Evolutionary conservation across 2,329 filamentous ascomycete genomes (phyloP).

Genomic region (Stachybotrys chartarum): DNA sequence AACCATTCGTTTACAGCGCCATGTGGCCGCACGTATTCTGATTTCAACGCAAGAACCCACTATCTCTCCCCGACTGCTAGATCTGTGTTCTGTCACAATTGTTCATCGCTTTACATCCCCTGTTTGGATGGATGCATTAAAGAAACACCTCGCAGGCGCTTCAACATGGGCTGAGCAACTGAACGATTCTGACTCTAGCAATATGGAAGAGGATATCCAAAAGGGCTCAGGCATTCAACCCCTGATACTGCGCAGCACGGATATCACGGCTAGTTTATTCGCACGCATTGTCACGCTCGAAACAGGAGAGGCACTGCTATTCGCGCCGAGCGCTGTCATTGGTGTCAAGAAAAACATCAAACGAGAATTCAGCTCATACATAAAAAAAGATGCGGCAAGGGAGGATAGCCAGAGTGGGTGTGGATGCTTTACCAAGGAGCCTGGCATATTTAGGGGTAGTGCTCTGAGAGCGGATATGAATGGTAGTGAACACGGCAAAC

Average conservation of each 20-base stretch:
- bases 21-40: constrained; percentile 58
- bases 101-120: constrained; percentile 67
- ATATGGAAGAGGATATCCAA: background rate
- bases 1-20: constrained; percentile 63
- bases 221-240: background rate
- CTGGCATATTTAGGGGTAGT: background rate
- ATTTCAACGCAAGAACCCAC: constrained; percentile 76
- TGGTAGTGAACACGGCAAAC: background rate
- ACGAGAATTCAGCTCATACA: background rate
- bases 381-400: background rate
- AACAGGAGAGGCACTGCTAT: constrained; percentile 39
- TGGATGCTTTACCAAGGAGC: background rate
- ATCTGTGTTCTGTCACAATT: constrained; percentile 66
- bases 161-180: background rate
- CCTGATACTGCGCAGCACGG: background rate
- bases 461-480: background rate
- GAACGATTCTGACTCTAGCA: background rate
- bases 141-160: constrained; percentile 35
- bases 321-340: constrained; percentile 36
- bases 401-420: background rate
- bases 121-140: constrained; percentile 46
- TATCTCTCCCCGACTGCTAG: constrained; percentile 58
- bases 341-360: constrained; percentile 1
- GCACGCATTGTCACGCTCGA: constrained; percentile 32
- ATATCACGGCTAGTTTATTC: constrained; percentile 24